Evolutionary conservation across 352 stramenopile species (phyloP).

Genomic region (Globisporangium echinulatum): DNA sequence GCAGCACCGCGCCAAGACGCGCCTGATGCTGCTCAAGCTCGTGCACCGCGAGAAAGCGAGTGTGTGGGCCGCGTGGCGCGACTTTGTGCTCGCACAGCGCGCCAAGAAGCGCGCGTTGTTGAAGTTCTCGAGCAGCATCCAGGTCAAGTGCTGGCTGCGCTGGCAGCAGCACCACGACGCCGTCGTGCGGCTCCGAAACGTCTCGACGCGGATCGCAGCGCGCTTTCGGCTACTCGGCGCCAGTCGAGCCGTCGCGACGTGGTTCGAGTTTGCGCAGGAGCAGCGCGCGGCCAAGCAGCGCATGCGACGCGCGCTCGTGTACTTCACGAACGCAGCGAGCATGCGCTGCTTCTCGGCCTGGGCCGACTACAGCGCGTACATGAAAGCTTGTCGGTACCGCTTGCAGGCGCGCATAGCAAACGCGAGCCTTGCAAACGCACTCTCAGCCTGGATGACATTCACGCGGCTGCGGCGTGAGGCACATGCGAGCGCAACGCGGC

Average conservation of each 20-base stretch:
- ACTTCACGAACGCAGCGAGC: slow-evolving; percentile 53
- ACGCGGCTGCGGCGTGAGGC: slow-evolving; percentile 22
- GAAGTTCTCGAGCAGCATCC: slow-evolving; percentile 51
- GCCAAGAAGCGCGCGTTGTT: slow-evolving; percentile 52
- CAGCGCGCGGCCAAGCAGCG: slow-evolving; percentile 36
- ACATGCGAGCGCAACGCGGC: slow-evolving; percentile 22
- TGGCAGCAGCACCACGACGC: slow-evolving; percentile 47
- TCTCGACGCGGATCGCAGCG: slow-evolving; percentile 35
- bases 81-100: slow-evolving; percentile 44
- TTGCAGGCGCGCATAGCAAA: slow-evolving; percentile 44
- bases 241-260: slow-evolving; percentile 45
- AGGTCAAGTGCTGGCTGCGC: slow-evolving; percentile 56
- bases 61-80: slow-evolving; percentile 53
- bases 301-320: slow-evolving; percentile 48
- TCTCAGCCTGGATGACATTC: slow-evolving; percentile 45
- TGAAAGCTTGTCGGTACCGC: slow-evolving; percentile 33
- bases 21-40: slow-evolving; percentile 38
- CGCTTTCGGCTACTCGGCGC: slow-evolving; percentile 36
- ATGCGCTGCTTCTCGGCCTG: slow-evolving; percentile 56
- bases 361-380: slow-evolving; percentile 28
- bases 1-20: slow-evolving; percentile 41
- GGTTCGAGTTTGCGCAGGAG: slow-evolving; percentile 60
- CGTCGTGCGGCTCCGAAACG: slow-evolving; percentile 24
- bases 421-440: slow-evolving; percentile 37
- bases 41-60: slow-evolving; percentile 43